phyloP scores from a whole-genome alignment of 768 basidiomycete species.

The Boletales sp. region DNA sequence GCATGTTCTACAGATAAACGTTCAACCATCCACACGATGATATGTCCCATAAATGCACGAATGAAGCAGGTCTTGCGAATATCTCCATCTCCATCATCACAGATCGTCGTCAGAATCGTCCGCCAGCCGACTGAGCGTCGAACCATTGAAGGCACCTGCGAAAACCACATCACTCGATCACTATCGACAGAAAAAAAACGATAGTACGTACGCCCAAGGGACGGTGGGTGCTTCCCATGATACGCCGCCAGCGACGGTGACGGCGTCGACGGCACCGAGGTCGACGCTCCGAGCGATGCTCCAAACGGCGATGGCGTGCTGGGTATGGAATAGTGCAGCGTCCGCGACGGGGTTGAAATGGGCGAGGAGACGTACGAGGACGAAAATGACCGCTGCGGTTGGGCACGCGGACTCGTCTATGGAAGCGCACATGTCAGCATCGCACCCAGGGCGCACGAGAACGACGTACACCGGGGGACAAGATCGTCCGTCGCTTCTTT shows the following conservation, averaged over 20 bases:
- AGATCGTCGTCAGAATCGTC: constrained; percentile 30
- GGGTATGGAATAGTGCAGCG: constrained; percentile 31
- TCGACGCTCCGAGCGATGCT: constrained; percentile 29
- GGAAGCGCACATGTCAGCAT: not conserved
- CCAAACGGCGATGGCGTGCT: constrained; percentile 39
- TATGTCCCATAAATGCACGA: constrained; percentile 9
- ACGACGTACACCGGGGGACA: constrained; percentile 16
- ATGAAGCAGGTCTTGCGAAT: not conserved
- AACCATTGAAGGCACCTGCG: constrained; percentile 30
- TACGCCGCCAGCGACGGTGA: constrained; percentile 39
- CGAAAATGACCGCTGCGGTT: constrained; percentile 27
- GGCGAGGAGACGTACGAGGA: constrained; percentile 30
- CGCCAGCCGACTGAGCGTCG: constrained; percentile 23
- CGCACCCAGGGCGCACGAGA: too few relatives aligned
- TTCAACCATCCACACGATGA: not conserved
- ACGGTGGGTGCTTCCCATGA: constrained; percentile 34
- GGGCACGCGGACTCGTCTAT: constrained; percentile 25
- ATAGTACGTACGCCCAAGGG: constrained; percentile 33
- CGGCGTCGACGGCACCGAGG: constrained; percentile 32
- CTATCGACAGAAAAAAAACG: not conserved
- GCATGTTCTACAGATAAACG: constrained; percentile 5
- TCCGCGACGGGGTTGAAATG: constrained; percentile 31
- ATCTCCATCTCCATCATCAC: constrained; percentile 9
- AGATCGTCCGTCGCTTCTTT: constrained; percentile 25
- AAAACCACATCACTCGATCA: not conserved